Evolutionary conservation across 805 yeast genomes (phyloP), one percentile per base, ranked within the genome.

Genomic region (Pichia californica): DNA sequence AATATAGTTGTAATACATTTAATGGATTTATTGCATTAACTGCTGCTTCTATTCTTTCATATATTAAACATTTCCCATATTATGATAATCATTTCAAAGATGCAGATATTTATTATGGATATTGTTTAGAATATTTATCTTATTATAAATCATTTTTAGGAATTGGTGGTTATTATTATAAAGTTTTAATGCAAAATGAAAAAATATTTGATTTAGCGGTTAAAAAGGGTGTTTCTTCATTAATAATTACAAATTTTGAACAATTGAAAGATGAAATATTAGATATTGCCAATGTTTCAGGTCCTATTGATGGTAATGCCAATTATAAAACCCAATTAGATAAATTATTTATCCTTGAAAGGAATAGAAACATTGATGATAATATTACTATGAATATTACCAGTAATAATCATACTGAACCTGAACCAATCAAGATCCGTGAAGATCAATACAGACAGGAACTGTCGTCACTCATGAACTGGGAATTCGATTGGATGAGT

Each of bases 1-100:
- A 37, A 13, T 37, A 37, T 20, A 37, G 26, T 14, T 37, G 40
- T n/a, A 37, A 37, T 36, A 9, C 31, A 19, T 37, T 37, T 6
- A 37, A 37, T 37, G 40, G 40, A 20, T 37, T 37, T 18, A 20
- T 37, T 14, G 33, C 32, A 9, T 37, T 37, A 37, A 37, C 40
- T 10, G 31, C 32, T 9, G 40, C 32, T 8, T 27, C 40, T n/a
- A 10, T 27, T 6, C 14, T 37, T 11, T 37, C 40, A 10, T 37
- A 37, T 20, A 28, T 37, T n/a, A 16, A 37, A 37, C 40, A 37
- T 19, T 37, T 37, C 9, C 40, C 40, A 13, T n/a, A 37, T 28
- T 37, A 7, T 37, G 27, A 27, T 37, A 15, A 20, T 9, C 4
- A 25, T 15, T 28, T 37, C 8, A 16, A 26, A 14, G 15, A 28